Evolutionary conservation across 2,329 filamentous ascomycete species (phyloP), one percentile per base, ranked within the genome.

Genomic region (Aspergillus jensenii): DNA sequence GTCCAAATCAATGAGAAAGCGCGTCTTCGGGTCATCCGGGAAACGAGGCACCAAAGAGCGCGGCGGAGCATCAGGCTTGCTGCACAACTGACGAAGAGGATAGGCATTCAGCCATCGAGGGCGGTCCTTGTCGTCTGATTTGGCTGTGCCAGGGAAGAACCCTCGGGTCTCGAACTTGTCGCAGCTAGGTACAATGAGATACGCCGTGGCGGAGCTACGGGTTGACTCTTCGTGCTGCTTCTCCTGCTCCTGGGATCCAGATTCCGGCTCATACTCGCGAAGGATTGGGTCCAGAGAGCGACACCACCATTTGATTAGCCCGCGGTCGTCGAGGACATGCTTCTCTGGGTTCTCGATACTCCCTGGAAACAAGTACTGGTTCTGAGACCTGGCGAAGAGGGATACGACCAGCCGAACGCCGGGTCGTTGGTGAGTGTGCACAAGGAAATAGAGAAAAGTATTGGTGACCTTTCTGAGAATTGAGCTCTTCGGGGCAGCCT

Each of bases 261-360:
- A 78, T 27, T 83, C 75, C 62, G 67, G 66, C 60, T 71, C 67
- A 62, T 70, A 75, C 63, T 71, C 81, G 70, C 68, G 78, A 11
- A 96, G 75, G 3, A 97, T 79, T 0, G 90, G 89, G 68, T 97
- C 89, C 12, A 97, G 77, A 11, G 93, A 90, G 15, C 86, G 88
- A 70, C 92, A 96, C 95, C 95, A 99, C 95, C 95, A 99, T 68
- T 88, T 91, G 19, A 99, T 90, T 52, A 99, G 79, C 0, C 90
- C 91, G 33, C 92, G 83, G 68, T 99, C 95, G 67, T 96, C 91
- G 8, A 98, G 79, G 0, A 99, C 89, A 77, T 99, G 95, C 71
- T 99, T 99, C 2, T 85, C 84, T 17, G 77, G 75, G 71, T 97
- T 93, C 59, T 96, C 88, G 40, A 92, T 86, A 68, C 93, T 98